Evolutionary conservation across 2,329 filamentous ascomycete genomes (phyloP), one percentile per base, ranked within the genome.

Genomic region (Penicillium sp.): DNA sequence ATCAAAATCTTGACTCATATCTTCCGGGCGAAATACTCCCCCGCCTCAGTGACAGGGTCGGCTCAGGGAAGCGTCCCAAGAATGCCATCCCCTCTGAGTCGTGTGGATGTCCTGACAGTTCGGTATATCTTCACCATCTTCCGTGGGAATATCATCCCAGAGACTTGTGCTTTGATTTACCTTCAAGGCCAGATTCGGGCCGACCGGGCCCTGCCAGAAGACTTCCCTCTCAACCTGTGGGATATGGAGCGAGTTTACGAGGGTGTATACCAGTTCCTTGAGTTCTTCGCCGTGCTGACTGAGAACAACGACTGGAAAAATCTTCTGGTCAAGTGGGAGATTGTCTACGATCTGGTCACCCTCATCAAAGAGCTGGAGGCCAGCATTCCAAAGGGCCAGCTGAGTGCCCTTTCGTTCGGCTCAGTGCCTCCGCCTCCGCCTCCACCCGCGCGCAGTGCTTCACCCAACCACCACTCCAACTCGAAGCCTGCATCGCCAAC

Each of bases 161-260:
- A 96, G 63, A 95, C 90, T 12, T 88, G 90, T 46, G 90, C 90
- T n/a, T 76, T 96, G 34, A 95, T 97, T 73, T 89, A 93, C 62
- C 79, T 95, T 3, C 91, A 97, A 71, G 88, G 88, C 12, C 86
- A 95, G 63, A 95, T 96, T 32, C 84, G 88, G 37, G 83, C 85
- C 36, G 83, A 85, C 29, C 78, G 83, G 48, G 82, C 85, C 12
- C 81, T 91, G 51, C 83, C 88, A 0, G 83, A 88, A 52, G 90
- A 96, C 61, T 97, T 96, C 60, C 91, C 91, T 0, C 83, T 96
- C 1, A 94, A 97, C 60, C 80, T 90, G 40, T 97, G 91, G 91
- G 91, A 97, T 61, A 95, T 97, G 86, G 91, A 97, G 66, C 83
- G 91, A 11, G 91, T 94, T 49, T 95, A 95, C 66, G 91, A 97